These are phyloP conservation scores for Phytophthora fragariae DNA, from an alignment of 352 stramenopile species.

Conservation along the genomic window DNA sequence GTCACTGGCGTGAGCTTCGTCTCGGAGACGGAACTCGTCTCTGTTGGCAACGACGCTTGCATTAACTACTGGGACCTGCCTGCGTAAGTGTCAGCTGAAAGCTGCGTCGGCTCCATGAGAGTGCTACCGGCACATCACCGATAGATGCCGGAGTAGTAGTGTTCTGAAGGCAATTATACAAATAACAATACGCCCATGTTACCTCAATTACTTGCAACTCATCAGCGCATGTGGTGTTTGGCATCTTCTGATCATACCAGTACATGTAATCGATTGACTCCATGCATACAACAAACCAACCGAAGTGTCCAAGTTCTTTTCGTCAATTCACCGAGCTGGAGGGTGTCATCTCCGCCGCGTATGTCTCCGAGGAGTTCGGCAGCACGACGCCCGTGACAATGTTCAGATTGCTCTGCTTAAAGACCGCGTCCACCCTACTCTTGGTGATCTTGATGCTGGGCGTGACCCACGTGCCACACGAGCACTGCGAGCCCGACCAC, in stretches of 20 bases:
- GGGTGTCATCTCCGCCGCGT: constrained; percentile 15
- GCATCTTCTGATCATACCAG: too few species aligned
- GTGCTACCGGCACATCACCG: neutral
- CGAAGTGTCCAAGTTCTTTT: neutral
- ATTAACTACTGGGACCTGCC: constrained; percentile 81
- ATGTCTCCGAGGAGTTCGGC: constrained; percentile 9
- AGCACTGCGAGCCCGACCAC: constrained; percentile 85
- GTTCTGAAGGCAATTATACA: neutral
- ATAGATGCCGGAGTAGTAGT: neutral
- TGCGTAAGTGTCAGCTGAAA: constrained; percentile 31
- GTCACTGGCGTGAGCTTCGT: constrained; percentile 79
- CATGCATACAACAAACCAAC: neutral
- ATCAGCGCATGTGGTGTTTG: too few species aligned
- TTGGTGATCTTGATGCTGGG: constrained; percentile 87
- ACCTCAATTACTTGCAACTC: neutral
- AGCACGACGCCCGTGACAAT: constrained; percentile 47
- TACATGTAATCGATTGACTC: too few species aligned
- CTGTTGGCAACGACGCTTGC: constrained; percentile 84
- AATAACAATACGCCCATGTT: neutral
- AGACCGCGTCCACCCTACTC: constrained; percentile 70
- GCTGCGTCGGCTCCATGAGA: neutral
- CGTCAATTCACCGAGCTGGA: neutral
- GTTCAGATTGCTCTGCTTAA: constrained; percentile 33
- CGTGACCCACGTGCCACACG: constrained; percentile 85
- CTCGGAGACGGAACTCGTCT: constrained; percentile 77